phyloP scores from a whole-genome alignment of 495 filamentous ascomycete species.

The Antarctomyces pellizariae region DNA sequence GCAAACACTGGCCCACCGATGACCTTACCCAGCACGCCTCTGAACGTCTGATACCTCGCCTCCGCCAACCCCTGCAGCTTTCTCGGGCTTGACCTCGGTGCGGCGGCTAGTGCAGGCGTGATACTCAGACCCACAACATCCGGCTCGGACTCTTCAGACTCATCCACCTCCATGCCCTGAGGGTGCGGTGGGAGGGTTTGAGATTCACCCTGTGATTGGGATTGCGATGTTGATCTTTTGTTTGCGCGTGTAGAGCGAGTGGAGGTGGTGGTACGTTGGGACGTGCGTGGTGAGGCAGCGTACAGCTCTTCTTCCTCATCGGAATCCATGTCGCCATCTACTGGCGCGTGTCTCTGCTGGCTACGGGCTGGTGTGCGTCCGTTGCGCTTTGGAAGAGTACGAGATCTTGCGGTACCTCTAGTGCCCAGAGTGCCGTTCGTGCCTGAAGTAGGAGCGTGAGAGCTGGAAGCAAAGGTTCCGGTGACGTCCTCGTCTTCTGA shows the following conservation, averaged over 20 bases:
- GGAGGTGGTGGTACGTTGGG: conserved; percentile 26
- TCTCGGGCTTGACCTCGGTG: too few species aligned
- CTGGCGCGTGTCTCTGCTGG: too few species aligned
- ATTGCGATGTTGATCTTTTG: conserved; percentile 19
- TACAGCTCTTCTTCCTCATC: conserved; percentile 34
- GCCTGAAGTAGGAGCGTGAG: conserved; percentile 9
- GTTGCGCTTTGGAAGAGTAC: conserved; percentile 6
- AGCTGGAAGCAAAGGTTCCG: conserved; percentile 3
- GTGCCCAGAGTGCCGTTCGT: conserved; percentile 7
- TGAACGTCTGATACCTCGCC: too few species aligned
- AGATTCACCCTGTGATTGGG: conserved; percentile 23
- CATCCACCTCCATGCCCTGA: conserved; percentile 13
- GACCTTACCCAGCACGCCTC: conserved; percentile 52
- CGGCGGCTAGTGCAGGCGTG: conserved; percentile 1
- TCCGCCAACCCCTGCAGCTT: too few species aligned
- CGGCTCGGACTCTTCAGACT: conserved; percentile 6
- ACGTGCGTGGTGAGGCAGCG: conserved; percentile 28
- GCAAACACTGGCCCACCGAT: conserved; percentile 58
- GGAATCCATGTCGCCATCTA: conserved; percentile 14
- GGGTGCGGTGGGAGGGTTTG: too few species aligned
- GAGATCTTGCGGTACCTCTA: conserved; percentile 3
- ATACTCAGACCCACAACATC: conserved; percentile 8
- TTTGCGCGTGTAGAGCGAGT: conserved; percentile 35
- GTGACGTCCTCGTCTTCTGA: conserved; percentile 13
- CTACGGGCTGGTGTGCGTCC: background rate